phyloP scores from a whole-genome alignment of 768 basidiomycete genomes.

The Chalciporus pseudorubinellus region DNA sequence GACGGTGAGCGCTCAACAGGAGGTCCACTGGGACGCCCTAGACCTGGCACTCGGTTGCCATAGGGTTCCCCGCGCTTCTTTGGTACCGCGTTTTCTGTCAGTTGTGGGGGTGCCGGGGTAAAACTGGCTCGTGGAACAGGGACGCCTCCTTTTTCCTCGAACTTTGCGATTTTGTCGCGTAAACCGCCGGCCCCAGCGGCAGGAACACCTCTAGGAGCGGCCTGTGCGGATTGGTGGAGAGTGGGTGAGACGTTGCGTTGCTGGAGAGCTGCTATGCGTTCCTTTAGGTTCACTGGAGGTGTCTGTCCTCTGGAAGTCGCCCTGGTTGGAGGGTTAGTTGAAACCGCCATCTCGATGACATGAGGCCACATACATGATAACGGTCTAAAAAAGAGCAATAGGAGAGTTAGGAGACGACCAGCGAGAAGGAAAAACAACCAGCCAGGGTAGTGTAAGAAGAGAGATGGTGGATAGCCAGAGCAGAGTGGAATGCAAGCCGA shows the following conservation, averaged over 20 bases:
- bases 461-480: slow-evolving; percentile 9
- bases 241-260: slow-evolving; percentile 42
- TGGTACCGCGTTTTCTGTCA: slow-evolving; percentile 42
- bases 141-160: slow-evolving; percentile 74
- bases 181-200: slow-evolving; percentile 33
- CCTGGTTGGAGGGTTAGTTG: slow-evolving; percentile 24
- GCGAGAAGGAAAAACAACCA: slow-evolving; percentile 16
- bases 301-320: slow-evolving; percentile 26
- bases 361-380: slow-evolving; percentile 22
- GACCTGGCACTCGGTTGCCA: slow-evolving; percentile 60
- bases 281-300: slow-evolving; percentile 59
- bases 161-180: slow-evolving; percentile 74
- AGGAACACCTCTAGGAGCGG: slow-evolving; percentile 29
- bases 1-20: slow-evolving; percentile 20
- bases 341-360: background rate
- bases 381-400: slow-evolving; percentile 2
- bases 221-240: slow-evolving; percentile 34
- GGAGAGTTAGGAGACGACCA: slow-evolving; percentile 20
- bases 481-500: slow-evolving; percentile 8
- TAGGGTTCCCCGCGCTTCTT: slow-evolving; percentile 66
- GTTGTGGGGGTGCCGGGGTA: slow-evolving; percentile 63
- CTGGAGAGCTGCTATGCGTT: slow-evolving; percentile 80
- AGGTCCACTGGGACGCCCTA: slow-evolving; percentile 23
- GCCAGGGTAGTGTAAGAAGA: slow-evolving; percentile 18
- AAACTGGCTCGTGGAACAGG: slow-evolving; percentile 77